Conservation (phyloP, 306 rosid genomes). For the Neltuma alba region DNA sequence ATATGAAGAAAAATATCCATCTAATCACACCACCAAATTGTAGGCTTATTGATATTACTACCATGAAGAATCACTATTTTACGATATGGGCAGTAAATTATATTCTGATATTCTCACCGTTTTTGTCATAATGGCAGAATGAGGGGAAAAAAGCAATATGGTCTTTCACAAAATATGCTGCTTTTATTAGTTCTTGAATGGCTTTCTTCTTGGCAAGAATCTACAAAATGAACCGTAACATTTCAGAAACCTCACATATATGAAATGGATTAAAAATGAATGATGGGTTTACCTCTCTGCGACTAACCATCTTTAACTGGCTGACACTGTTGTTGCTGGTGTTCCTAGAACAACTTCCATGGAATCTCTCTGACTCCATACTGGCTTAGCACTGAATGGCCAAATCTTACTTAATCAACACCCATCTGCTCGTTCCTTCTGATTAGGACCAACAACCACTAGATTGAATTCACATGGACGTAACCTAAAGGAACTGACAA, state of each 20-base stretch:
- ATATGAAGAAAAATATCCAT: neutral
- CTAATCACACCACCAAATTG: neutral
- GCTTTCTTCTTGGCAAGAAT: conserved; percentile 62
- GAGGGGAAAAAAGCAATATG: conserved; percentile 58
- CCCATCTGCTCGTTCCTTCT: neutral
- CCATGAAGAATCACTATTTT: neutral
- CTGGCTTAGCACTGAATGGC: neutral
- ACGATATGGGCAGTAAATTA: neutral
- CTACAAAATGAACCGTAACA: conserved; percentile 30
- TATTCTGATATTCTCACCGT: conserved; percentile 36
- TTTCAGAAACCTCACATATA: neutral
- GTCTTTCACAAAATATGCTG: conserved; percentile 54
- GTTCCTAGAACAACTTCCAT: neutral
- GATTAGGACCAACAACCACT: neutral
- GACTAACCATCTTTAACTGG: conserved; percentile 30
- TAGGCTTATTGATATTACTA: neutral
- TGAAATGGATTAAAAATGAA: neutral
- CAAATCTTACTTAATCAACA: neutral
- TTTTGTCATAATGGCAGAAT: conserved; percentile 40
- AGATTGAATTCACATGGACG: neutral
- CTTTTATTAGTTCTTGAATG: conserved; percentile 49
- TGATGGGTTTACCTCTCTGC: conserved; percentile 35
- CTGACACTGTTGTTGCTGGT: neutral
- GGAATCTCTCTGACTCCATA: conserved; percentile 27
- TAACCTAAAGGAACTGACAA: neutral